Evolutionary conservation across 371 early-diverging fungal genomes (phyloP).

Genomic region (Mucor indicus): DNA sequence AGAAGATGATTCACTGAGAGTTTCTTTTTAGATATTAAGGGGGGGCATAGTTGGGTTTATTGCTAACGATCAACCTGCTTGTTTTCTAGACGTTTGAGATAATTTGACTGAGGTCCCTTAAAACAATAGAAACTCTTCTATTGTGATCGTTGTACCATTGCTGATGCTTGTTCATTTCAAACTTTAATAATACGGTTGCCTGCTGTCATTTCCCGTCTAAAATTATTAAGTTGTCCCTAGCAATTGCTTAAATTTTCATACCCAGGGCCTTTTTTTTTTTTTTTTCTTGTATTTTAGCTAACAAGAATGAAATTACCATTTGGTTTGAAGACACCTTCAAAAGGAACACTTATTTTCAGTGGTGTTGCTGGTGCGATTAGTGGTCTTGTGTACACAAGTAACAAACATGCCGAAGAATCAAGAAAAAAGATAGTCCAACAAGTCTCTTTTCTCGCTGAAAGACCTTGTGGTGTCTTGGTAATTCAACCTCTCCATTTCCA

Average conservation of each 20-base stretch:
- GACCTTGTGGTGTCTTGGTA: conserved; percentile 58
- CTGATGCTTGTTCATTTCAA: no score
- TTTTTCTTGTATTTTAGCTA: conserved; percentile 1
- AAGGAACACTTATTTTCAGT: conserved; percentile 57
- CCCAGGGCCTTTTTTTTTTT: conserved; percentile 1
- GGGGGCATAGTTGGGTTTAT: no score
- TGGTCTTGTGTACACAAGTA: conserved; percentile 54
- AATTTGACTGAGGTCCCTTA: no score
- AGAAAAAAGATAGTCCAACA: conserved; percentile 44
- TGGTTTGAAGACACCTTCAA: conserved; percentile 48
- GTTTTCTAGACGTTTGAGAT: no score
- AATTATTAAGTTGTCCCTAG: neutral
- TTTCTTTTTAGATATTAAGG: no score
- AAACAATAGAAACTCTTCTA: no score
- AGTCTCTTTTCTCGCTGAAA: conserved; percentile 56
- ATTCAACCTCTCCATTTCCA: neutral
- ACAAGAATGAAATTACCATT: conserved; percentile 24
- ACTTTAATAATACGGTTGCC: no score
- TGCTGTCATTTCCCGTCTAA: no score
- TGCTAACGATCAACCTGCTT: no score
- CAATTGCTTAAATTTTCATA: no score
- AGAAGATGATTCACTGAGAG: no score
- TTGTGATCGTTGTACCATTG: no score
- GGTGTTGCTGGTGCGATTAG: conserved; percentile 44
- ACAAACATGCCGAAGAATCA: conserved; percentile 46